These are phyloP conservation scores for Cladosporium sp. DNA, from an alignment of 2,329 filamentous ascomycete species.

Conservation along the genomic window DNA sequence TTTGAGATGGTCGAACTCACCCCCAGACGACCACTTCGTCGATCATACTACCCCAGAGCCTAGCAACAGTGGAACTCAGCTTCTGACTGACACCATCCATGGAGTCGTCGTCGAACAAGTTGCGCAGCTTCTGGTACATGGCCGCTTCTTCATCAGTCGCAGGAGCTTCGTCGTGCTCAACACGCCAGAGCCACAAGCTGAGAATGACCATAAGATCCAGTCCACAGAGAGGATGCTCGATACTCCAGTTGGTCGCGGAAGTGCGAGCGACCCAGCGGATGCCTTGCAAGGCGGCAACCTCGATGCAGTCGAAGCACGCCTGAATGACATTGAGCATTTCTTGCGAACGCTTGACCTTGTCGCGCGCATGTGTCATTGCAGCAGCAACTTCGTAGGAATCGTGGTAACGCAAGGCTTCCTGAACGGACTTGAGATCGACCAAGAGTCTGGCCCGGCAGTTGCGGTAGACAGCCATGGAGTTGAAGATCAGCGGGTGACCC, in stretches of 20 bases:
- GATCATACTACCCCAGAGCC: slow-evolving; percentile 95
- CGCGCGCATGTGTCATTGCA: slow-evolving; percentile 89
- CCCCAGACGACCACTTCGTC: slow-evolving; percentile 99
- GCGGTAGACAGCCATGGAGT: slow-evolving; percentile 93
- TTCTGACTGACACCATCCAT: slow-evolving; percentile 75
- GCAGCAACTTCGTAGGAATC: slow-evolving; percentile 95
- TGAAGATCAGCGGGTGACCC: slow-evolving; percentile 93
- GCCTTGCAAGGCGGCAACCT: slow-evolving; percentile 88
- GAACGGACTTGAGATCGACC: slow-evolving; percentile 90
- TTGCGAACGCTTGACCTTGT: slow-evolving; percentile 87
- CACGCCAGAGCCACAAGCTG: slow-evolving; percentile 94
- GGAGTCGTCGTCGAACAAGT: slow-evolving; percentile 84
- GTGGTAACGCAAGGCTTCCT: slow-evolving; percentile 94
- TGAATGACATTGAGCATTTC: slow-evolving; percentile 99
- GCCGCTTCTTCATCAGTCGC: slow-evolving; percentile 74
- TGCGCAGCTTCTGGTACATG: slow-evolving; percentile 91
- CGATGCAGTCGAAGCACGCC: slow-evolving; percentile 95
- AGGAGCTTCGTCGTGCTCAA: slow-evolving; percentile 96
- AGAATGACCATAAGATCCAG: slow-evolving; percentile 97
- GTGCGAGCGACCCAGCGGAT: slow-evolving; percentile 98
- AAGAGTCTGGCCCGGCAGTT: slow-evolving; percentile 88
- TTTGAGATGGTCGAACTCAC: slow-evolving; percentile 53
- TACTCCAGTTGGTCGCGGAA: slow-evolving; percentile 97
- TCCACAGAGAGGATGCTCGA: slow-evolving; percentile 93
- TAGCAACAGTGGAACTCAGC: slow-evolving; percentile 89